Conservation (phyloP, 169 alveolate species). For the Plasmodium cynomolgi region DNA sequence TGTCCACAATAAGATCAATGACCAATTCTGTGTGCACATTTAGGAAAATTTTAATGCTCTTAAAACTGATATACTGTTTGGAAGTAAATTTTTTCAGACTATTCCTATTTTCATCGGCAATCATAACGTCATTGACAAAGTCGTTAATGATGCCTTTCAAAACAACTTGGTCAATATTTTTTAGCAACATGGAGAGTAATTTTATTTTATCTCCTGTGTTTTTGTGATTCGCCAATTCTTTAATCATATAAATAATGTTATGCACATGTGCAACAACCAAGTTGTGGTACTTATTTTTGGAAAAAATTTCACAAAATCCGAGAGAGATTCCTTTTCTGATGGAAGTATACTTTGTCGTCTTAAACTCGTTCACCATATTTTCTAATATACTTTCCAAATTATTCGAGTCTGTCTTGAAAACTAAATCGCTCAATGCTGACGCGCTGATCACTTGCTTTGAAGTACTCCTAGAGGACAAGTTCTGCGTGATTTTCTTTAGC, state of each 20-base stretch:
- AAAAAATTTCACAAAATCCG: constrained; percentile 74
- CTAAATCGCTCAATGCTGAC: constrained; percentile 67
- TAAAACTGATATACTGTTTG: constrained; percentile 37
- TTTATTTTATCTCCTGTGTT: constrained; percentile 41
- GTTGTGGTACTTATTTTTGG: constrained; percentile 39
- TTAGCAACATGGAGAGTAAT: constrained; percentile 30
- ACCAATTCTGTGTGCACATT: constrained; percentile 69
- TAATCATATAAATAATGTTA: constrained; percentile 63
- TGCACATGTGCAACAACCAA: constrained; percentile 33
- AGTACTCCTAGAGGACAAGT: constrained; percentile 66
- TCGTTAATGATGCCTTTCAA: constrained; percentile 42
- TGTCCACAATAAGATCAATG: constrained; percentile 10
- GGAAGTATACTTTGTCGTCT: constrained; percentile 39
- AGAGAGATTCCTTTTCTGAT: constrained; percentile 61
- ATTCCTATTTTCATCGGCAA: not conserved
- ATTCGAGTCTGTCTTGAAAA: constrained; percentile 42
- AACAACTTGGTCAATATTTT: constrained; percentile 20
- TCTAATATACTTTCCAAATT: constrained; percentile 46
- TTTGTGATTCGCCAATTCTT: constrained; percentile 66
- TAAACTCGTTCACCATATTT: constrained; percentile 61
- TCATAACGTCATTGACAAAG: constrained; percentile 5
- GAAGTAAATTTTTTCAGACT: constrained; percentile 13
- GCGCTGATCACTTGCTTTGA: constrained; percentile 65
- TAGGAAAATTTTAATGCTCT: constrained; percentile 59
- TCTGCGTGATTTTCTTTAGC: constrained; percentile 69